phyloP scores from a whole-genome alignment of 441 rosid genomes.

The Theobroma grandiflorum region DNA sequence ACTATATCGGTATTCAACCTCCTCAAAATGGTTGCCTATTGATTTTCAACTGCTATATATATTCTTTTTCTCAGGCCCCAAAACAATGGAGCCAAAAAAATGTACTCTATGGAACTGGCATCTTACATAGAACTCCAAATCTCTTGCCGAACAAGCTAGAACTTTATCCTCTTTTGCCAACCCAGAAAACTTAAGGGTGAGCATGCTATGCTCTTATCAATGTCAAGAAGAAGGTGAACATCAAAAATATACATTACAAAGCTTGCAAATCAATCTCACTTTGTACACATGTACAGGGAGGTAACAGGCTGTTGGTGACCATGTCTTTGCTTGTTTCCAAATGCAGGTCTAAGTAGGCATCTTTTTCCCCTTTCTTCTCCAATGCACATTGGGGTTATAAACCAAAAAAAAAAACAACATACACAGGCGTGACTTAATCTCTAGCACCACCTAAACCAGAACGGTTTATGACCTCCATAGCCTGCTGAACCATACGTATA shows the following conservation, averaged over 20 bases:
- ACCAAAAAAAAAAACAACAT: slow-evolving; percentile 32
- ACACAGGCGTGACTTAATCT: slow-evolving; percentile 42
- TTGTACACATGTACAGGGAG: slow-evolving; percentile 62
- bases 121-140: slow-evolving; percentile 34
- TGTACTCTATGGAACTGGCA: slow-evolving; percentile 23
- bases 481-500: slow-evolving; percentile 61
- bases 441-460: slow-evolving; percentile 42
- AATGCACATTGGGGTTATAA: slow-evolving; percentile 28
- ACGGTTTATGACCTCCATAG: slow-evolving; percentile 58
- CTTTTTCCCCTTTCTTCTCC: slow-evolving; percentile 33
- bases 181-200: slow-evolving; percentile 34
- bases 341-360: slow-evolving; percentile 41
- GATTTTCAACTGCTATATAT: slow-evolving; percentile 35
- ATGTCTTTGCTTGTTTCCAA: slow-evolving; percentile 37
- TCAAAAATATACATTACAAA: slow-evolving; percentile 42
- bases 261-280: slow-evolving; percentile 48
- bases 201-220: slow-evolving; percentile 36
- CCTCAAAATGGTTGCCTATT: slow-evolving; percentile 49
- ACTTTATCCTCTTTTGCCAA: slow-evolving; percentile 26
- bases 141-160: slow-evolving; percentile 26
- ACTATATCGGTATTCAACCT: slow-evolving; percentile 41
- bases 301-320: slow-evolving; percentile 28
- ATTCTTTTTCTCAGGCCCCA: slow-evolving; percentile 38
- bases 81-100: slow-evolving; percentile 36
- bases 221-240: slow-evolving; percentile 35